A percentile compares a stretch with the other conserved stretches of the same genome.
Conservation (phyloP, 768 basidiomycete species). For the Lactarius pseudohatsudake region DNA sequence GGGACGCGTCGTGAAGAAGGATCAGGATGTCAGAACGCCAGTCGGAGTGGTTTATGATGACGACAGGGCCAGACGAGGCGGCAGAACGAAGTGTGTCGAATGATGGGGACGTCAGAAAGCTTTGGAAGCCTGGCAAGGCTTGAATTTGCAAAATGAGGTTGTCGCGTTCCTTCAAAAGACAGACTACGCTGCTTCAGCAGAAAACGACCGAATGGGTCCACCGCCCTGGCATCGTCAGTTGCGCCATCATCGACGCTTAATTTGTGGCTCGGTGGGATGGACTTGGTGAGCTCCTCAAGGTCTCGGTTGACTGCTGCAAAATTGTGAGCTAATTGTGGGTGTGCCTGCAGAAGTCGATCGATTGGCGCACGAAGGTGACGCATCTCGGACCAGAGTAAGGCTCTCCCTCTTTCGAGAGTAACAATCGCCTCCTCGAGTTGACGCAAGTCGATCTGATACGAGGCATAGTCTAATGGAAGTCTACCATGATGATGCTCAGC, state of each 20-base stretch:
- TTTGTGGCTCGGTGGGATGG: background rate
- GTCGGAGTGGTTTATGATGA: no score
- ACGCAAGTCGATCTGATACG: background rate
- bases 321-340: background rate
- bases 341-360: background rate
- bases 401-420: background rate
- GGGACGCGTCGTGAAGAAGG: background rate
- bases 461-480: background rate
- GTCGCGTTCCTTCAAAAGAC: background rate
- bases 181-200: background rate
- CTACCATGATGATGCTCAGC: background rate
- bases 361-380: background rate
- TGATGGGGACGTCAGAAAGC: background rate
- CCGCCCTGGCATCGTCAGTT: background rate
- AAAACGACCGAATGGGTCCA: background rate
- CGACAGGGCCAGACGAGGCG: background rate
- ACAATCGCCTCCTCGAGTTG: background rate
- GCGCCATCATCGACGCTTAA: background rate
- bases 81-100: background rate
- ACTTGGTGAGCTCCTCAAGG: background rate
- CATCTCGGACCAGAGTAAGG: background rate
- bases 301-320: background rate
- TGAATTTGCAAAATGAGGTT: background rate
- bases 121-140: background rate
- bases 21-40: background rate